Base-by-base conservation (phyloP, 768 basidiomycete species). In the Auricularia sp. region DNA sequence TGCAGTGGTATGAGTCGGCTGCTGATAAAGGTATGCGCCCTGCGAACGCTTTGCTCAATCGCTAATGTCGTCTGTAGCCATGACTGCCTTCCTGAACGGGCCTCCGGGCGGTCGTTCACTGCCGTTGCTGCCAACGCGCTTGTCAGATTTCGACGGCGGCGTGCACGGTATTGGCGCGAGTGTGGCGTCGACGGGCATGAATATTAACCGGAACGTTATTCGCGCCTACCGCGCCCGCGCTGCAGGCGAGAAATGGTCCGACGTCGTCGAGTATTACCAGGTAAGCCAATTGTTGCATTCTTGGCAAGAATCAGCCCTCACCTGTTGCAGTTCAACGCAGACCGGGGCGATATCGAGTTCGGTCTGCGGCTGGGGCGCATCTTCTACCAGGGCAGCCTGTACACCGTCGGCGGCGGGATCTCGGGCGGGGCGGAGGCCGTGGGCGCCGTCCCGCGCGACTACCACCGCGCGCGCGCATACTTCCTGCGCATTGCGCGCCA, bases 151-250 rank as follows among this genome's bases (percentile, higher is more conserved):
- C 3, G 85, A 80, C 8, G 97, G 96, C 16, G 97, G 97, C 5
- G 85, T 92, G n/a, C 98, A 89, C 72, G 97, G 97, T 2, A 90
- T 90, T 16, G 94, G 96, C 61, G 93, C 96, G 2, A 95, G 93
- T 65, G 92, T 94, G 62, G 92, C 94, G 7, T 95, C 92, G 0
- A 94, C 93, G 0, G 92, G 92, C 1, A 65, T 83, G 24, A 92
- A 90, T 70, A 80, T 82, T 1, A 79, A 84, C 42, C 80, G 86
- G 64, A 84, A 94, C 14, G 88, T 89, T 16, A 88, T 96, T 68
- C 88, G 89, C 73, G 94, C 95, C 29, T 90, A 88, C 18, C 75
- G 87, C 37, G 88, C 93, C 36, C 85, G 85, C 42, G 88, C 88
- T 3, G 90, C 93, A 1, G 95, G 95, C 24, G 95, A 97, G 74